Evolutionary conservation across 306 rosid genomes (phyloP), one percentile per base, ranked within the genome.

Genomic region (Crotalaria pallida): DNA sequence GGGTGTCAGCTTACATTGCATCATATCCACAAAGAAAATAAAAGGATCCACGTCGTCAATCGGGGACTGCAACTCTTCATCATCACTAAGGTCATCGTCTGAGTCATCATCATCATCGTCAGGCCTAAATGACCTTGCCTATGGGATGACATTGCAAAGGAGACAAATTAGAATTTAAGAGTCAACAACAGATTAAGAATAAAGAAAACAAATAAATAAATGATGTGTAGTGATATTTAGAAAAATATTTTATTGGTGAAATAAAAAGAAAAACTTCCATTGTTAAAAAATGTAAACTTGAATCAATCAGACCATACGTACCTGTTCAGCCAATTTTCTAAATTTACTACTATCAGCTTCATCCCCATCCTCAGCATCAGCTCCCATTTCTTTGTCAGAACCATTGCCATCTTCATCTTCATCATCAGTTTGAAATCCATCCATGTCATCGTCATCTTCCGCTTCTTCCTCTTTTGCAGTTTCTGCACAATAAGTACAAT

Each of bases 41-140:
- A 93, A 93, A 40, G 98, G 98, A 84, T 93, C 98, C 80, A 93
- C 96, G 27, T 90, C 98, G 48, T 93, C 97, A 45, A 93, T 83
- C 36, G 98, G 98, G 7, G 98, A 88, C 31, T 90, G 94, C 77
- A 90, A 78, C 83, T 88, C 98, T 80, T 93, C 97, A 23, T 93
- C 97, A 36, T 93, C 98, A 73, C 89, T 88, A 56, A 82, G 90
- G 61, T 83, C 94, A 34, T 90, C 93, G 31, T 90, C 98, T 0
- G 90, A 81, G 70, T 88, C 89, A 0, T 88, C 89, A 2, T 88
- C 93, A 5, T 83, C 82, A 10, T 85, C 93, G 7, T 47, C 19
- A 15, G 88, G 88, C 34, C 81, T 84, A 45, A 93, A 90, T 38
- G 90, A 80, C 79, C 77, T 93, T 23, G 88, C 84, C 98, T 90